Evolutionary conservation across 2,329 filamentous ascomycete species (phyloP).

Genomic region (Chaetomiaceae sp.): DNA sequence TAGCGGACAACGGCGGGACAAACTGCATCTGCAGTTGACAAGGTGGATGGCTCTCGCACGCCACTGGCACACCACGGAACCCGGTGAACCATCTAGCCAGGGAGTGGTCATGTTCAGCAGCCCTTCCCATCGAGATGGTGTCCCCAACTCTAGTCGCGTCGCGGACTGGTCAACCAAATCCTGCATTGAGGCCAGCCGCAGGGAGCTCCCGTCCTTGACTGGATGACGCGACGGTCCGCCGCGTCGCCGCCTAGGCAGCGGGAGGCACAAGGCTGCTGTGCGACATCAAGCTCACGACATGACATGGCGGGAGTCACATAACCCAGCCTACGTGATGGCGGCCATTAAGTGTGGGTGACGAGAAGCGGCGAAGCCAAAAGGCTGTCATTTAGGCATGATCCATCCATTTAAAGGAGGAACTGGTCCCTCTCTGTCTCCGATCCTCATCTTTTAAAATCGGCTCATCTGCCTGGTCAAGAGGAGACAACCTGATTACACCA

Average conservation of each 20-base stretch:
- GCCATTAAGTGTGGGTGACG: no score
- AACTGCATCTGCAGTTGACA: constrained; percentile 1
- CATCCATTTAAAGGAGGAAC: no score
- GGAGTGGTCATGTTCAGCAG: background rate
- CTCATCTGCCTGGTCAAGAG: background rate
- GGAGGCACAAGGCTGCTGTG: constrained; percentile 6
- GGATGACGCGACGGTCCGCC: constrained; percentile 10
- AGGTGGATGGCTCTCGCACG: constrained; percentile 5
- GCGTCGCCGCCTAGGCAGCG: background rate
- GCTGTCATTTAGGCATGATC: no score
- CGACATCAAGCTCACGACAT: background rate
- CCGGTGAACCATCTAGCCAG: background rate
- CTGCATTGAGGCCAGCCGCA: constrained; percentile 10
- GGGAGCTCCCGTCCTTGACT: background rate
- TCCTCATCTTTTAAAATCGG: no score
- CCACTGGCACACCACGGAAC: constrained; percentile 2
- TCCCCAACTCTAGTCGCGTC: background rate
- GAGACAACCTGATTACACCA: background rate
- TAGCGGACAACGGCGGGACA: background rate
- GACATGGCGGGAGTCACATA: background rate
- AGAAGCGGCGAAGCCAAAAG: no score
- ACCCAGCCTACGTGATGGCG: background rate
- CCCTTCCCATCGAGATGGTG: background rate
- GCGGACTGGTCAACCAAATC: constrained; percentile 1
- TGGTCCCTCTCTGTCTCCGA: no score